A percentile compares a stretch with the other conserved stretches of the same genome.
phyloP scores from a whole-genome alignment of 2,329 filamentous ascomycete species.

The Mollisia scopiformis region DNA sequence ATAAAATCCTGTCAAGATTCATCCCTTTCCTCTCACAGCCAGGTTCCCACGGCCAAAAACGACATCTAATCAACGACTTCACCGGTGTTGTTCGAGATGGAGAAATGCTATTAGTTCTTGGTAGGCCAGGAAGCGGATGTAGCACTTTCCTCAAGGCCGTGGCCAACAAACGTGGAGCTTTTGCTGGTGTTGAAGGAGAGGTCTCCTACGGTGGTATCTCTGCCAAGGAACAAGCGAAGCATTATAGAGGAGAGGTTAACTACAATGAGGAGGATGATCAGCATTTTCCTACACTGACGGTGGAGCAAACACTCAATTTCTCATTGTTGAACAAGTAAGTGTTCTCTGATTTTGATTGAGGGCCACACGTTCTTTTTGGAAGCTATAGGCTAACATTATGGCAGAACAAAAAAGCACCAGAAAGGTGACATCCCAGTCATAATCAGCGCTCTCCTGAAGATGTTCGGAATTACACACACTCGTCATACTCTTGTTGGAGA shows the following conservation, averaged over 20 bases:
- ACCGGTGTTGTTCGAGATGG: constrained; percentile 67
- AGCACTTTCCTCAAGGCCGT: constrained; percentile 78
- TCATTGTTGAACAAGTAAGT: constrained; percentile 67
- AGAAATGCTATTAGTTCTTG: constrained; percentile 75
- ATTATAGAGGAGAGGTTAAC: constrained; percentile 72
- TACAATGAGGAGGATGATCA: constrained; percentile 80
- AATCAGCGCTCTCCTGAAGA: constrained; percentile 70
- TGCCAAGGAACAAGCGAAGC: constrained; percentile 67
- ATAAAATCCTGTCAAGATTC: constrained; percentile 54
- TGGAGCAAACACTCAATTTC: constrained; percentile 78
- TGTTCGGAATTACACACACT: constrained; percentile 80
- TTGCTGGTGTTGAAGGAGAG: constrained; percentile 68
- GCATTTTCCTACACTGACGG: constrained; percentile 74
- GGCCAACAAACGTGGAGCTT: constrained; percentile 69
- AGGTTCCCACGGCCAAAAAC: constrained; percentile 29
- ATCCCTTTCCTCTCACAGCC: constrained; percentile 30
- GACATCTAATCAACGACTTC: constrained; percentile 64
- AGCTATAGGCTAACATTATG: background rate
- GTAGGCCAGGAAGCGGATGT: constrained; percentile 74
- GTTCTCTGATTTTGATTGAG: too few relatives aligned
- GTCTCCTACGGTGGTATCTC: constrained; percentile 74
- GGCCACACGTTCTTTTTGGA: background rate
- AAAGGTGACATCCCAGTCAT: constrained; percentile 68
- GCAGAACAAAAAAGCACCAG: constrained; percentile 63
- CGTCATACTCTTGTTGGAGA: constrained; percentile 77